Conservation (phyloP, 768 basidiomycete species). For the Suillus variegatus region DNA sequence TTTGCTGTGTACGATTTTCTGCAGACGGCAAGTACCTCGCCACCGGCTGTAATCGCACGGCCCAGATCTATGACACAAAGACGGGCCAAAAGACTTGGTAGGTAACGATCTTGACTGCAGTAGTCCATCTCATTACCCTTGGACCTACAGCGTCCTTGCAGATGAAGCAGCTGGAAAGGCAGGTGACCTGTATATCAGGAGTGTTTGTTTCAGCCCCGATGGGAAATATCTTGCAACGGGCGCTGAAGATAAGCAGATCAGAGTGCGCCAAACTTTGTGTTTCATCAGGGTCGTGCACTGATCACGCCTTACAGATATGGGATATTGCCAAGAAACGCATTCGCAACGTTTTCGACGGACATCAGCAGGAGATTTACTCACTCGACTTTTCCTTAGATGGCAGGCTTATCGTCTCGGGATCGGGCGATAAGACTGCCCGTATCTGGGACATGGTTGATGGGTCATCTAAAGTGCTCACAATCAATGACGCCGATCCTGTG, state of each 20-base stretch:
- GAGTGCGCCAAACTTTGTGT: constrained; percentile 21
- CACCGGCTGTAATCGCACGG: constrained; percentile 80
- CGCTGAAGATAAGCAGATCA: constrained; percentile 35
- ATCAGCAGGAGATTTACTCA: constrained; percentile 37
- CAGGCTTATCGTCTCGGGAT: constrained; percentile 34
- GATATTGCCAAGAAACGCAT: constrained; percentile 25
- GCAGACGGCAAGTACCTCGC: constrained; percentile 32
- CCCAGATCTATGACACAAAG: constrained; percentile 93
- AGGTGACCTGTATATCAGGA: constrained; percentile 80
- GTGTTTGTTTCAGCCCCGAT: constrained; percentile 34
- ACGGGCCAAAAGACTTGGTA: constrained; percentile 85
- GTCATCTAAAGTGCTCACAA: constrained; percentile 34
- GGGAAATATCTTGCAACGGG: constrained; percentile 33
- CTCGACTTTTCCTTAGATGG: constrained; percentile 38
- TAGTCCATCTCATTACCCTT: constrained; percentile 13
- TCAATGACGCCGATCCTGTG: constrained; percentile 20
- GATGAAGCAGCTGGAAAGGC: constrained; percentile 74
- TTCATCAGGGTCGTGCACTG: not conserved
- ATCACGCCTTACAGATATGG: constrained; percentile 27
- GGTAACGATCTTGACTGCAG: constrained; percentile 24
- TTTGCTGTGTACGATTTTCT: constrained; percentile 36
- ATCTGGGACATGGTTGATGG: constrained; percentile 36
- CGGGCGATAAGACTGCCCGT: constrained; percentile 36
- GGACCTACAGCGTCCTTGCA: constrained; percentile 58
- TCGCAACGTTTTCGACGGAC: constrained; percentile 32